A percentile compares a stretch with the other conserved stretches of the same genome.
Conservation (phyloP, 2,329 filamentous ascomycete species). For the Ciborinia camelliae region DNA sequence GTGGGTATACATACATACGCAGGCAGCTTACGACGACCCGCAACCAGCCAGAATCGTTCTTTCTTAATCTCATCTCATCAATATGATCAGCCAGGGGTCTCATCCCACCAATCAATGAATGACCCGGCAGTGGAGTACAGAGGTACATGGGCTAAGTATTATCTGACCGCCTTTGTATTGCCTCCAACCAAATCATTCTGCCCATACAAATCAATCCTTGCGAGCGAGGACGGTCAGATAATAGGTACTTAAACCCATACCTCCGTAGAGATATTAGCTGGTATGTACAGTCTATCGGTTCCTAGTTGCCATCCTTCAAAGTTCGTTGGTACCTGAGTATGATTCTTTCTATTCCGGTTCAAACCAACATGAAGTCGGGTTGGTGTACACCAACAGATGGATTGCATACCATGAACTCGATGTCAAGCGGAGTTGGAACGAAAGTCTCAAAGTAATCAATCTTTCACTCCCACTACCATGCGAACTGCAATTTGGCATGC, state of each 20-base stretch:
- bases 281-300: too few species aligned
- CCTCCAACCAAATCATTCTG: too few species aligned
- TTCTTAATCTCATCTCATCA: conserved; percentile 20
- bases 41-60: neutral
- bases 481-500: neutral
- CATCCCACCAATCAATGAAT: neutral
- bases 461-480: neutral
- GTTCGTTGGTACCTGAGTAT: neutral
- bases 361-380: neutral
- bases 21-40: conserved; percentile 14
- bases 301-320: neutral
- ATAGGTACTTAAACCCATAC: too few species aligned
- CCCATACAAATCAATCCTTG: too few species aligned
- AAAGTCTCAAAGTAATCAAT: neutral
- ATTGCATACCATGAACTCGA: neutral
- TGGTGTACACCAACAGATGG: neutral
- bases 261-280: too few species aligned
- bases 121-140: neutral
- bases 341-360: neutral
- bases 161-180: too few species aligned
- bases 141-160: too few species aligned
- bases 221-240: too few species aligned
- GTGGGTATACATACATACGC: conserved; percentile 6
- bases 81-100: conserved; percentile 4
- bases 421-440: neutral